A percentile compares a stretch with the other conserved stretches of the same genome.
phyloP scores from a whole-genome alignment of 148 eudicot species.

The Nepenthes gracilis region DNA sequence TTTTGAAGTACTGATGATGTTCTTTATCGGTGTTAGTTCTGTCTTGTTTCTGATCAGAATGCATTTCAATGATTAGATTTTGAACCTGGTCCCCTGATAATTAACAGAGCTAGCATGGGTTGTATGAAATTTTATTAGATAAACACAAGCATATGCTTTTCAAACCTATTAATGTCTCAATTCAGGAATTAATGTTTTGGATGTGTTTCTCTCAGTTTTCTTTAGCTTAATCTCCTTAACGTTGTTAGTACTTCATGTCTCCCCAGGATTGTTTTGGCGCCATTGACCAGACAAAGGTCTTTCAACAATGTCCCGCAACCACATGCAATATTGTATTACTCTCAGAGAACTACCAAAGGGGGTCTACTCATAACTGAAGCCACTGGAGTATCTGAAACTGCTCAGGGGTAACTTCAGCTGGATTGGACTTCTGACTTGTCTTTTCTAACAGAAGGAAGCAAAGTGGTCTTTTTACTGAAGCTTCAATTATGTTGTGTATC shows the following conservation, averaged over 20 bases:
- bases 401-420: constrained; percentile 25
- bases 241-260: too few species aligned
- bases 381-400: constrained; percentile 35
- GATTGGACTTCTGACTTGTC: background rate
- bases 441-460: background rate
- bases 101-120: too few species aligned
- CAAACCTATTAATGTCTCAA: too few species aligned
- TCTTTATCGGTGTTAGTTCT: background rate
- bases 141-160: too few species aligned
- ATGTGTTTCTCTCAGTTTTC: background rate
- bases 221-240: background rate
- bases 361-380: constrained; percentile 44
- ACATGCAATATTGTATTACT: constrained; percentile 35
- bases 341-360: constrained; percentile 38
- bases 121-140: too few species aligned
- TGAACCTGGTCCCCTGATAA: too few species aligned
- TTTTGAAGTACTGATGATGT: background rate
- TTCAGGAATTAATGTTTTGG: too few species aligned
- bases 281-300: constrained; percentile 39
- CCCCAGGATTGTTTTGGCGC: constrained; percentile 35
- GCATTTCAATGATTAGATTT: too few species aligned
- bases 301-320: constrained; percentile 40
- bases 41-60: background rate
- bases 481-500: background rate
- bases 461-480: background rate